phyloP scores from a whole-genome alignment of 2,329 filamentous ascomycete species.

The Lachnellula subtilissima region DNA sequence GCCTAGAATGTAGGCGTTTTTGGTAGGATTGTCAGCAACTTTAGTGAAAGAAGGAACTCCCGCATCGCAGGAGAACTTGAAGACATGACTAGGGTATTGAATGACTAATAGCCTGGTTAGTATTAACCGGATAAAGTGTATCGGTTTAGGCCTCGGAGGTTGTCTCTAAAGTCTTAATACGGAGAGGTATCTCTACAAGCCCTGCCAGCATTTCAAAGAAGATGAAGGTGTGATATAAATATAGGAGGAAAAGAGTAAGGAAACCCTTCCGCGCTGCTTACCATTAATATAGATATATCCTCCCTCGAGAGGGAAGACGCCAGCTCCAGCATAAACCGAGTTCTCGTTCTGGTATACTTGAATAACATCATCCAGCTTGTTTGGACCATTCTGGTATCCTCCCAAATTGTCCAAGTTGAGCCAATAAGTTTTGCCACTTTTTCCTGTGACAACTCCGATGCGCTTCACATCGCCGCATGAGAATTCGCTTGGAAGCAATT shows the following conservation, averaged over 20 bases:
- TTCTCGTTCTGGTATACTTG: constrained; percentile 43
- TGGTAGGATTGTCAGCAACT: constrained; percentile 44
- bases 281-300: constrained; percentile 45
- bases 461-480: constrained; percentile 39
- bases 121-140: background rate
- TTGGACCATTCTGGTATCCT: constrained; percentile 42
- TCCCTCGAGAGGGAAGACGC: constrained; percentile 42
- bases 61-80: constrained; percentile 51
- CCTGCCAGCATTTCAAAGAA: too few relatives aligned
- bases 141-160: too few relatives aligned
- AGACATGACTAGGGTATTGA: constrained; percentile 49
- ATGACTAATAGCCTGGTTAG: constrained; percentile 36
- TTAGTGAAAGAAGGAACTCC: constrained; percentile 51
- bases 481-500: constrained; percentile 41
- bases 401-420: constrained; percentile 45
- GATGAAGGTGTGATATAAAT: too few relatives aligned
- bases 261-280: constrained; percentile 3
- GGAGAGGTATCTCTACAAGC: too few relatives aligned
- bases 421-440: constrained; percentile 47
- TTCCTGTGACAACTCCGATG: constrained; percentile 47
- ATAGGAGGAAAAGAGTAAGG: too few relatives aligned
- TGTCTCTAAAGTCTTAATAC: too few relatives aligned
- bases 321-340: constrained; percentile 45
- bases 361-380: constrained; percentile 40
- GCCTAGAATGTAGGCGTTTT: constrained; percentile 49